These are phyloP conservation scores for Mucor indicus DNA, from an alignment of 371 early-diverging fungal genomes.

Conservation along the genomic window DNA sequence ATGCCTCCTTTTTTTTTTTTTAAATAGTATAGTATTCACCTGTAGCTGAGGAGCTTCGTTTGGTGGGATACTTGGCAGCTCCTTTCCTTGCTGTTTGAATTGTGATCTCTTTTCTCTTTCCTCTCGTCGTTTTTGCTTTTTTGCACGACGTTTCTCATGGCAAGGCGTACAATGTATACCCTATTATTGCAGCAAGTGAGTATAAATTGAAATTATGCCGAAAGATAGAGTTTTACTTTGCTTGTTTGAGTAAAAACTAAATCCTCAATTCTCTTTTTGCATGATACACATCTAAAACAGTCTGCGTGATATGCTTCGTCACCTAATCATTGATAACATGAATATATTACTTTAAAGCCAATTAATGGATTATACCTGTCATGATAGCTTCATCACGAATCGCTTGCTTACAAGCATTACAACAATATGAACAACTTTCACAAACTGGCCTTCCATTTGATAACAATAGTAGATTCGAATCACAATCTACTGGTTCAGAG, in stretches of 20 bases:
- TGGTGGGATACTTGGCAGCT: constrained; percentile 3
- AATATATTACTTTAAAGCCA: background rate
- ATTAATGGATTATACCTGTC: constrained; percentile 53
- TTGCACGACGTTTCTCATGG: too few relatives aligned
- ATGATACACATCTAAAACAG: constrained; percentile 81
- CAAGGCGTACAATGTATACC: too few relatives aligned
- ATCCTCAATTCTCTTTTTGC: constrained; percentile 70
- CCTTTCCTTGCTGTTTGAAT: constrained; percentile 6
- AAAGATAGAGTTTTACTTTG: too few relatives aligned
- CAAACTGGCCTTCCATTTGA: constrained; percentile 84
- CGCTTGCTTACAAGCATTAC: constrained; percentile 73
- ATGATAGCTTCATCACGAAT: constrained; percentile 89
- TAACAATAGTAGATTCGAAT: constrained; percentile 73
- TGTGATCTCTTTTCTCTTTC: constrained; percentile 28
- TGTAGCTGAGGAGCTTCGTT: background rate
- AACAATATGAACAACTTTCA: constrained; percentile 84
- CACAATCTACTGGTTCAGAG: constrained; percentile 71
- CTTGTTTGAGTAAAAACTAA: constrained; percentile 80
- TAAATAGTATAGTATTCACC: background rate
- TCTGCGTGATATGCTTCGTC: constrained; percentile 85
- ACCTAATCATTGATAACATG: constrained; percentile 31
- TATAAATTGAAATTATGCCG: too few relatives aligned
- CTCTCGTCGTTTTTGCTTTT: constrained; percentile 31
- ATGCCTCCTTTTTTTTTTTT: background rate
- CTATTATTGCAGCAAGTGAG: too few relatives aligned